phyloP scores from a whole-genome alignment of 306 rosid species.

The Morella rubra region DNA sequence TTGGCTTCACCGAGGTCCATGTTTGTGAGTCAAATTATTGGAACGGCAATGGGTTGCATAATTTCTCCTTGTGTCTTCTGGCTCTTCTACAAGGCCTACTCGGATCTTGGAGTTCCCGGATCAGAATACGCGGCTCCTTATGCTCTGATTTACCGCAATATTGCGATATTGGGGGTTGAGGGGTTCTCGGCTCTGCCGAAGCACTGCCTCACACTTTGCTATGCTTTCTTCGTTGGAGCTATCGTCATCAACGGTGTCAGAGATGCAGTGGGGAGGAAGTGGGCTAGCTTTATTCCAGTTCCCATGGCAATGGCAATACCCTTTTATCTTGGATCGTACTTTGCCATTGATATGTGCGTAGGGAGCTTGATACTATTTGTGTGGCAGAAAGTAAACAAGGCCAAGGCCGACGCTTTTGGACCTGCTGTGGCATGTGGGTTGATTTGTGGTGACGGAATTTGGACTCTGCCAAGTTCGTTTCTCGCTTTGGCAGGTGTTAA shows the following conservation, averaged over 20 bases:
- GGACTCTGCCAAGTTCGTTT: not conserved
- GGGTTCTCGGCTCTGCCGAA: not conserved
- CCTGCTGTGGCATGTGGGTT: constrained; percentile 1
- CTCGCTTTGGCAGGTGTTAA: not conserved
- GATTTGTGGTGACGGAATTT: not conserved
- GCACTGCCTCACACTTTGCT: not conserved
- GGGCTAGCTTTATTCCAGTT: not conserved
- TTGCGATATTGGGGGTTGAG: not conserved
- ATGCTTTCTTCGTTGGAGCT: not conserved
- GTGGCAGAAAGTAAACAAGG: not conserved
- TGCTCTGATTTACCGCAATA: not conserved
- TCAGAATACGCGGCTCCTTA: not conserved
- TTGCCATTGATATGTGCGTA: not conserved
- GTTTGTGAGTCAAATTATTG: not conserved
- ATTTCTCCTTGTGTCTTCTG: not conserved
- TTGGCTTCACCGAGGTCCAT: not conserved
- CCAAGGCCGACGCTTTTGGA: not conserved
- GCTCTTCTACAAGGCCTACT: constrained; percentile 5
- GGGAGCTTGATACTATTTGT: not conserved
- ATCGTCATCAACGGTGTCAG: not conserved
- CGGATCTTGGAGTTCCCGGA: not conserved
- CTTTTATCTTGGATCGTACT: constrained; percentile 4
- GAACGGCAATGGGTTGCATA: constrained; percentile 1
- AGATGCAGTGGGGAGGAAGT: not conserved
- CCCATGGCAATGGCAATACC: constrained; percentile 3